These are phyloP conservation scores for Coemansia sp. DNA, from an alignment of 192 early-diverging fungal species.

Conservation along the genomic window DNA sequence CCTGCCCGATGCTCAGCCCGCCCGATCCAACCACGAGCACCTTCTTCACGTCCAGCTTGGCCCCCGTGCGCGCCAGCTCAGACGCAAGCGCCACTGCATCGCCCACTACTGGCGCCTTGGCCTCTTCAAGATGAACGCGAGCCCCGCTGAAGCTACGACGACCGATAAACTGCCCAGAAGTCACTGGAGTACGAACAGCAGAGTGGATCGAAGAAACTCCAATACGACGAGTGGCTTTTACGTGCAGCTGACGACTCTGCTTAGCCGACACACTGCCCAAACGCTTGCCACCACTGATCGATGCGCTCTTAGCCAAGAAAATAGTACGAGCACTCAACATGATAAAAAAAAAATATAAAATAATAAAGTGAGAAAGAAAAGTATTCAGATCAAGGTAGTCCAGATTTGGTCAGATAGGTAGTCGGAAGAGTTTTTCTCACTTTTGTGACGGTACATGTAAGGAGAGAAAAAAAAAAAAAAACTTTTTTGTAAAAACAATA, in stretches of 20 bases:
- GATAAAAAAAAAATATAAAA: constrained; percentile 4
- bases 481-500: neutral
- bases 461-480: neutral
- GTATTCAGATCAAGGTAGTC: constrained; percentile 49
- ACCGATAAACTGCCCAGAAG: constrained; percentile 23
- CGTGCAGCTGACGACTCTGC: neutral
- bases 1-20: constrained; percentile 95
- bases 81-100: constrained; percentile 46
- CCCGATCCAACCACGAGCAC: constrained; percentile 96
- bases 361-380: neutral
- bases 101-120: constrained; percentile 5
- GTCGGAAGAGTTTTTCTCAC: constrained; percentile 56
- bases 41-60: constrained; percentile 73
- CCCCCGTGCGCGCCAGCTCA: constrained; percentile 46
- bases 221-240: neutral
- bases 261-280: neutral
- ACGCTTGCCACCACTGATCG: neutral
- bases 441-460: constrained; percentile 47
- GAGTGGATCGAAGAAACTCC: neutral
- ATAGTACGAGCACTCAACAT: constrained; percentile 46
- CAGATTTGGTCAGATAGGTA: constrained; percentile 60
- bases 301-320: constrained; percentile 11
- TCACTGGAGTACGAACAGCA: neutral
- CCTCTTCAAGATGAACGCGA: constrained; percentile 16
- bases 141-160: constrained; percentile 41